Conservation (phyloP, 2,329 filamentous ascomycete species). For the Pseudogymnoascus sp. region DNA sequence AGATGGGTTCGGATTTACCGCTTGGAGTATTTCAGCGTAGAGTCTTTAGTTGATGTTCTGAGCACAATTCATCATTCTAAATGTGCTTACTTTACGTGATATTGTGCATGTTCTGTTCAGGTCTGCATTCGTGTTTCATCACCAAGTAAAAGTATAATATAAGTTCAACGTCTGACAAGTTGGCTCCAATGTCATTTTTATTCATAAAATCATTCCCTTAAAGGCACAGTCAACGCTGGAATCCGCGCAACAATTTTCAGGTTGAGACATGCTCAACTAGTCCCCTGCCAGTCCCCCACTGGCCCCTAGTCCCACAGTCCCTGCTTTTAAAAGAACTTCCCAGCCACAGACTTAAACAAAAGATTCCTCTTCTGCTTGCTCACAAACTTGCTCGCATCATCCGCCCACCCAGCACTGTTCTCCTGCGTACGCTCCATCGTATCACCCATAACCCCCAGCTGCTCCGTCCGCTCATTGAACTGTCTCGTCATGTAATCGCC, state of each 20-base stretch:
- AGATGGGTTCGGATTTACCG: background rate
- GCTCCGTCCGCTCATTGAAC: slow-evolving; percentile 85
- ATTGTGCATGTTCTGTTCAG: no score
- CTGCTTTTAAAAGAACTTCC: slow-evolving; percentile 42
- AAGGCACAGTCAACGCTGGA: background rate
- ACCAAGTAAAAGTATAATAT: background rate
- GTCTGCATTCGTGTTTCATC: no score
- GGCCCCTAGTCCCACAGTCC: background rate
- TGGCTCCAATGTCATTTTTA: background rate
- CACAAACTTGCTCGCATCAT: slow-evolving; percentile 83
- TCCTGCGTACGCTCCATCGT: slow-evolving; percentile 76
- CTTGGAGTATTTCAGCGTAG: background rate
- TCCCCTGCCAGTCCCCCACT: background rate
- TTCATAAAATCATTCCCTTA: background rate
- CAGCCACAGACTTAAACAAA: slow-evolving; percentile 61
- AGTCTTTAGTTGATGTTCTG: slow-evolving; percentile 2
- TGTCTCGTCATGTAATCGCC: slow-evolving; percentile 78
- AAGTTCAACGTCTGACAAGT: background rate
- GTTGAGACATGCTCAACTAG: background rate
- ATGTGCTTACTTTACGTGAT: background rate
- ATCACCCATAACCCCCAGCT: slow-evolving; percentile 74
- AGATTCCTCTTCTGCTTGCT: slow-evolving; percentile 80
- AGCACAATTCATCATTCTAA: slow-evolving; percentile 5
- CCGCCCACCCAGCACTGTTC: slow-evolving; percentile 74
- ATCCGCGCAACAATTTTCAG: background rate